A percentile compares a stretch with the other conserved stretches of the same genome.
Evolutionary conservation across 495 filamentous ascomycete genomes (phyloP).

Genomic region (Penicillium steckii): DNA sequence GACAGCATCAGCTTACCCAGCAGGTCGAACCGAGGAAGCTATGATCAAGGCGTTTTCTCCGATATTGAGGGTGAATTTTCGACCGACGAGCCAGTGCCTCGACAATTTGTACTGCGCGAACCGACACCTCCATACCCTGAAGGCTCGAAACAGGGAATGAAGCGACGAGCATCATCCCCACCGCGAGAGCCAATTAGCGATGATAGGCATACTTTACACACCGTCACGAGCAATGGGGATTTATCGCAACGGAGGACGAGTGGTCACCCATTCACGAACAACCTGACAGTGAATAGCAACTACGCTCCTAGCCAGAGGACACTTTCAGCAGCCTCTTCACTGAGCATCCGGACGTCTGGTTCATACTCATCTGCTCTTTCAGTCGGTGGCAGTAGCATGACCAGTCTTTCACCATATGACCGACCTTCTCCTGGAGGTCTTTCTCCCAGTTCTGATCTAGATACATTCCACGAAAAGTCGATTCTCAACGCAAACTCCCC

Average conservation of each 20-base stretch:
- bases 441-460: conserved; percentile 62
- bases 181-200: conserved; percentile 73
- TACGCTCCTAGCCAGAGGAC: conserved; percentile 65
- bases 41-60: conserved; percentile 59
- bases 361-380: conserved; percentile 75
- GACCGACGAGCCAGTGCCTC: conserved; percentile 60
- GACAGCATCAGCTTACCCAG: conserved; percentile 47
- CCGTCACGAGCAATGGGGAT: conserved; percentile 59
- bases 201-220: conserved; percentile 58
- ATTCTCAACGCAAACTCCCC: conserved; percentile 60
- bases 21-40: conserved; percentile 58
- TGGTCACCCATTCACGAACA: conserved; percentile 55
- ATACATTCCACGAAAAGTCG: conserved; percentile 43
- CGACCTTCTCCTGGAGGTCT: conserved; percentile 71
- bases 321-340: conserved; percentile 70
- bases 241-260: conserved; percentile 64
- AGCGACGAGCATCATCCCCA: conserved; percentile 79
- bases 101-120: conserved; percentile 60
- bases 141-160: conserved; percentile 57
- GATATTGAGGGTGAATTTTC: conserved; percentile 65
- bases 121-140: conserved; percentile 44
- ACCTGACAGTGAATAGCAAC: conserved; percentile 54
- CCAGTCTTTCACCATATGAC: conserved; percentile 69
- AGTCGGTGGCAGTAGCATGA: conserved; percentile 66
- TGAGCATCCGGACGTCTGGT: conserved; percentile 62